A percentile compares a stretch with the other conserved stretches of the same genome.
phyloP scores from a whole-genome alignment of 2,329 filamentous ascomycete genomes.

The Colletotrichum tabaci region DNA sequence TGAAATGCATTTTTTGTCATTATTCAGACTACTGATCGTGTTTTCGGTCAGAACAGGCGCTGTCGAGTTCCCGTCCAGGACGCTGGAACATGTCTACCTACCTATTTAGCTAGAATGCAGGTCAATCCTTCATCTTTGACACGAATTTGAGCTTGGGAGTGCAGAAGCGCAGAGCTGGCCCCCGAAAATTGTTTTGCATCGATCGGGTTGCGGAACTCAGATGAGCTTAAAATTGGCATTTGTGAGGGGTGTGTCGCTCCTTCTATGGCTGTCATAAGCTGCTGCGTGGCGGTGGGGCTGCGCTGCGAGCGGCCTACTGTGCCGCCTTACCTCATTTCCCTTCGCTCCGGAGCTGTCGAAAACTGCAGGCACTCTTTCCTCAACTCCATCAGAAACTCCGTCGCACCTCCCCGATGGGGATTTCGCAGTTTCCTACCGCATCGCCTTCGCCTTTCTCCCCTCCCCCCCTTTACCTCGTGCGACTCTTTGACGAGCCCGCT shows the following conservation, averaged over 20 bases:
- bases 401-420: constrained; percentile 13
- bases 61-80: not conserved
- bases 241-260: not conserved
- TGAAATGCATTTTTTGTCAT: not conserved
- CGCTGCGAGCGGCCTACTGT: not conserved
- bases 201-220: not conserved
- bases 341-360: not conserved
- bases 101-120: too few species aligned
- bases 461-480: not conserved
- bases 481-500: constrained; percentile 15
- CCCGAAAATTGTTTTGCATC: not conserved
- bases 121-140: too few species aligned
- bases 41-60: not conserved
- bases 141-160: not conserved
- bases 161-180: not conserved
- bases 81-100: not conserved
- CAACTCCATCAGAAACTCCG: not conserved
- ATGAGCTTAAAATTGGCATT: not conserved
- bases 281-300: constrained; percentile 1
- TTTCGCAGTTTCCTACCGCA: constrained; percentile 18
- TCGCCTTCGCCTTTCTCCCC: constrained; percentile 3
- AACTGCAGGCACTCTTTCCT: constrained; percentile 10
- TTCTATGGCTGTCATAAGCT: not conserved
- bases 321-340: not conserved
- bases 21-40: not conserved